Evolutionary conservation across 192 early-diverging fungal genomes (phyloP).

Genomic region (Spizellomyces sp.): DNA sequence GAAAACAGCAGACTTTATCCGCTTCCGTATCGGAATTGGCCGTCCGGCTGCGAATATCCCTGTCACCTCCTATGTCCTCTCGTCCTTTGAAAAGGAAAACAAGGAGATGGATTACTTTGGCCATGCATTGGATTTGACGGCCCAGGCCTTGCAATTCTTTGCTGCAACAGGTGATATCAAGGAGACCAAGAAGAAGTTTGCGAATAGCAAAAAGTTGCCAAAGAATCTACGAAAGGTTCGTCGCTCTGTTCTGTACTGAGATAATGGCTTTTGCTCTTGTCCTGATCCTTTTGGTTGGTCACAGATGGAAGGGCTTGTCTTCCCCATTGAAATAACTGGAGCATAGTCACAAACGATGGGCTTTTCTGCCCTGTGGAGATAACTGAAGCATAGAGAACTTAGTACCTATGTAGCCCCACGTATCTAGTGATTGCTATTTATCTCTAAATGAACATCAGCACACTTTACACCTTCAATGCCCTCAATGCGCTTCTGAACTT

Average conservation of each 20-base stretch:
- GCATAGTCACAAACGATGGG: neutral
- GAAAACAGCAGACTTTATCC: constrained; percentile 53
- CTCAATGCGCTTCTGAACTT: too few relatives aligned
- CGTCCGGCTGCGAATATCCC: constrained; percentile 41
- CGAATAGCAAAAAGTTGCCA: constrained; percentile 55
- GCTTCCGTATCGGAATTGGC: constrained; percentile 61
- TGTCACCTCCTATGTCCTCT: constrained; percentile 53
- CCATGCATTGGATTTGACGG: constrained; percentile 51
- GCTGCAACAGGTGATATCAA: constrained; percentile 54
- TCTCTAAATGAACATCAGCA: too few relatives aligned
- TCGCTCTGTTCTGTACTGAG: neutral
- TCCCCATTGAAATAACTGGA: neutral
- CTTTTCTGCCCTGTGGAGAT: too few relatives aligned
- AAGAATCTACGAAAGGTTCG: constrained; percentile 42
- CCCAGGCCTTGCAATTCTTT: constrained; percentile 58
- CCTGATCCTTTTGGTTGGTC: neutral
- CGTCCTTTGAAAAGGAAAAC: constrained; percentile 46
- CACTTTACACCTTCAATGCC: too few relatives aligned
- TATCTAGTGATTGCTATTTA: too few relatives aligned
- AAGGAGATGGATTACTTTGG: constrained; percentile 66
- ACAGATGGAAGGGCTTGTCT: constrained; percentile 3
- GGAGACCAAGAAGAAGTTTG: constrained; percentile 59
- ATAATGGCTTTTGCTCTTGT: neutral
- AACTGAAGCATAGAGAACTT: too few relatives aligned
- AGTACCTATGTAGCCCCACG: too few relatives aligned